A percentile compares a stretch with the other conserved stretches of the same genome.
These are phyloP conservation scores for Bertia moriformis DNA, from an alignment of 2,329 filamentous ascomycete genomes.

Conservation along the genomic window DNA sequence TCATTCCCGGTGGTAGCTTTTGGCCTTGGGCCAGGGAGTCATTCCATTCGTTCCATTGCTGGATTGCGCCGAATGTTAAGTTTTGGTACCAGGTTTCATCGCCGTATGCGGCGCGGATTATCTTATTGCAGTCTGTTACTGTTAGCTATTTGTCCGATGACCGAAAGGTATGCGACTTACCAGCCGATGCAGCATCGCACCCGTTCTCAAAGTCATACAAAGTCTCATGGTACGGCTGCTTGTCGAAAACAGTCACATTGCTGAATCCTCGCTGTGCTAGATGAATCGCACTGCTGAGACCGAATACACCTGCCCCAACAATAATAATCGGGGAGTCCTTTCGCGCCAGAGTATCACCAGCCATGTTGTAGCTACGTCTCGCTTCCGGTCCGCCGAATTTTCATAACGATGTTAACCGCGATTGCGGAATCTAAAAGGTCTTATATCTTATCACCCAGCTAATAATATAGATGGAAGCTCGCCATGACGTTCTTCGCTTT, in stretches of 20 bases:
- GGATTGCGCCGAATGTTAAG: slow-evolving; percentile 24
- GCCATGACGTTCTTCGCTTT: too few relatives aligned
- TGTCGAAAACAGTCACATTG: slow-evolving; percentile 31
- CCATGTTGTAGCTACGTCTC: too few relatives aligned
- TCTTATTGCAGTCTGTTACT: slow-evolving; percentile 23
- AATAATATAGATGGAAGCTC: too few relatives aligned
- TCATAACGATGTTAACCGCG: too few relatives aligned
- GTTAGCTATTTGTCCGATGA: not conserved
- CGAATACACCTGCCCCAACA: slow-evolving; percentile 24
- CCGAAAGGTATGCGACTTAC: slow-evolving; percentile 8
- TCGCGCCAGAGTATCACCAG: too few relatives aligned
- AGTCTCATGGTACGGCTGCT: slow-evolving; percentile 22
- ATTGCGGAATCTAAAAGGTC: too few relatives aligned
- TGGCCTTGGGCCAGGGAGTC: slow-evolving; percentile 14
- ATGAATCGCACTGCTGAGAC: slow-evolving; percentile 25
- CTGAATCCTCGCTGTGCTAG: slow-evolving; percentile 26
- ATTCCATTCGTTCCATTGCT: slow-evolving; percentile 29
- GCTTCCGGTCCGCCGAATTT: too few relatives aligned
- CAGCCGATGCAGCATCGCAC: slow-evolving; percentile 26
- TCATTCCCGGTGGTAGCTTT: slow-evolving; percentile 20
- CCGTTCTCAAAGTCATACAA: slow-evolving; percentile 24
- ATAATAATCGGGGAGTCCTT: slow-evolving; percentile 16
- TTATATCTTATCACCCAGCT: too few relatives aligned
- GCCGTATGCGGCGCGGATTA: slow-evolving; percentile 25
- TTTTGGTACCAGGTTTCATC: slow-evolving; percentile 27